Conservation (phyloP, 345 rosid genomes). For the Salix dunnii region DNA sequence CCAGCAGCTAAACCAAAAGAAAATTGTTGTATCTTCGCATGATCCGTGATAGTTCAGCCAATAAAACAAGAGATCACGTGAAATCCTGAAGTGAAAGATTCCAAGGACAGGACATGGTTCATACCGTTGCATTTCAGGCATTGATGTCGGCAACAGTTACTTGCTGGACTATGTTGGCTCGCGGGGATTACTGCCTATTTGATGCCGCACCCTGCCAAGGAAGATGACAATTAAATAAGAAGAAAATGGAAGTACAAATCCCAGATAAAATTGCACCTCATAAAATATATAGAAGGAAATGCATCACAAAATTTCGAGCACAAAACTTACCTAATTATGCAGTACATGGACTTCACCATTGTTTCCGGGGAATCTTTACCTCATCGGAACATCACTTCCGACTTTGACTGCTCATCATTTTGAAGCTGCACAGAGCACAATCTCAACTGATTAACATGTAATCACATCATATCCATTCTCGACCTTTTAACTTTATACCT, state of each 20-base stretch:
- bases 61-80: not conserved
- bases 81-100: not conserved
- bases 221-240: not conserved
- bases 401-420: slow-evolving; percentile 33
- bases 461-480: not conserved
- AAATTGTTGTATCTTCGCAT: not conserved
- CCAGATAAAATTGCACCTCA: not conserved
- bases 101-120: not conserved
- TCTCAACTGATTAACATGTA: not conserved
- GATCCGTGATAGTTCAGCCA: not conserved
- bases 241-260: not conserved
- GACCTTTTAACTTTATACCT: too few relatives aligned
- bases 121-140: slow-evolving; percentile 5
- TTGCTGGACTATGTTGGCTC: slow-evolving; percentile 12
- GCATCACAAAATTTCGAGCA: too few relatives aligned
- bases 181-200: slow-evolving; percentile 10
- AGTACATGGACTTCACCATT: slow-evolving; percentile 41
- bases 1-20: not conserved
- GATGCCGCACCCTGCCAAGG: slow-evolving; percentile 22
- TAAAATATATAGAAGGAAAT: too few relatives aligned
- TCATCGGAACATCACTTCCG: slow-evolving; percentile 45
- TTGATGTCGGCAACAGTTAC: not conserved
- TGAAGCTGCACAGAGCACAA: slow-evolving; percentile 41
- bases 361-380: slow-evolving; percentile 43
- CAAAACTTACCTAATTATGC: slow-evolving; percentile 34